Evolutionary conservation across 257 asterid species (phyloP), one percentile per base, ranked within the genome.

Genomic region (Solanum arcanum): DNA sequence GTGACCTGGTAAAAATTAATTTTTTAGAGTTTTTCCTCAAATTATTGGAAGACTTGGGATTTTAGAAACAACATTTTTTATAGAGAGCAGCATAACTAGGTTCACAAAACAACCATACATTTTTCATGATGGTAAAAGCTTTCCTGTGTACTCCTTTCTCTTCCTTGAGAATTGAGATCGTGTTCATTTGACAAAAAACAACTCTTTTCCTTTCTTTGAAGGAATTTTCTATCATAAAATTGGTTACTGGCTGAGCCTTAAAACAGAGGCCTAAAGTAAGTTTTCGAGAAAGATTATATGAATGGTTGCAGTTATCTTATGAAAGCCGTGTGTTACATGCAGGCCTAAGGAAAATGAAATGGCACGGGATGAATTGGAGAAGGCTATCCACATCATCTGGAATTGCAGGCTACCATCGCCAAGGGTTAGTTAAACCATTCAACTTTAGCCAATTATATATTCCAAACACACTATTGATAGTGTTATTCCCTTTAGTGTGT

Each of bases 341-440:
- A 96, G 99, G 86, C 98, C 99, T 29, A 94, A 94, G 93, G 96
- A 94, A 87, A 96, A 96, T 85, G 98, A 93, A 86, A 94, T 85
- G 91, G 86, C 90, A 33, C 91, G 91, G 83, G 90, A 92, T 88
- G 97, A 94, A 90, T 87, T 96, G 90, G 98, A 95, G 90, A 95
- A 95, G 84, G 98, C 98, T 77, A 95, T 95, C 89, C 91, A 95
- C 46, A 94, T 95, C 87, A 94, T 95, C 87, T 96, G 99, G 98
- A 94, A 94, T 91, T 95, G 99, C 92, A 90, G 95, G 90, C 90
- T 96, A 88, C 99, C 98, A 86, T 94, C 99, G 31, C 99, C 99
- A 39, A 91, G 99, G 89, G 98, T 96, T 91, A 90, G 95, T 84
- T 42, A 85, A 83, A 83, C 35, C 83, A 33, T 85, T 88, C 87